Conservation (phyloP, 2,329 filamentous ascomycete species). For the Dothideomycetes sp. region DNA sequence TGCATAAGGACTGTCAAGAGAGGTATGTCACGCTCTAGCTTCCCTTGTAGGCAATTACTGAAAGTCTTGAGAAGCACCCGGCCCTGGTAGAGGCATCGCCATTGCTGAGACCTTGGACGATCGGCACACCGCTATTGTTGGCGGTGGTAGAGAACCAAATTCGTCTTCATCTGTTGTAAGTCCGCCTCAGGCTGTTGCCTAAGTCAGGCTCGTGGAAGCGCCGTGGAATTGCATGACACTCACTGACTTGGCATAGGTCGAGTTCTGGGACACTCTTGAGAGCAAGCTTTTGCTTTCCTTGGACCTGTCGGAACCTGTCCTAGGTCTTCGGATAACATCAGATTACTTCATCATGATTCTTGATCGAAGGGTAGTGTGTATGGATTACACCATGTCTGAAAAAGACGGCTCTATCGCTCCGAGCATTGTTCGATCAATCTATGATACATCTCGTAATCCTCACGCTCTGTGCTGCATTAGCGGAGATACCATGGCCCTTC, state of each 20-base stretch:
- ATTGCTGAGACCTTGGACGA: conserved; percentile 23
- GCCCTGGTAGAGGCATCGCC: conserved; percentile 14
- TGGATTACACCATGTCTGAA: conserved; percentile 45
- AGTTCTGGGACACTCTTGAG: conserved; percentile 86
- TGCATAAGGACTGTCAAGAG: conserved; percentile 21
- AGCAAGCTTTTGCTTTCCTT: conserved; percentile 65
- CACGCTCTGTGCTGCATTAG: conserved; percentile 71
- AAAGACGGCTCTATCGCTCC: conserved; percentile 10
- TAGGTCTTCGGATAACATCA: conserved; percentile 66
- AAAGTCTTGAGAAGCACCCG: too few relatives aligned
- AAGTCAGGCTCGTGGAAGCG: conserved; percentile 22
- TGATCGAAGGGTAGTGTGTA: conserved; percentile 17
- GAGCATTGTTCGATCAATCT: too few relatives aligned
- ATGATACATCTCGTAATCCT: conserved; percentile 79
- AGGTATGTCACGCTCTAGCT: conserved; percentile 9
- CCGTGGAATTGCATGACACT: too few relatives aligned
- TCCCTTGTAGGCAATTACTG: background rate
- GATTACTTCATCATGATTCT: conserved; percentile 71
- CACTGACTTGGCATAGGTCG: conserved; percentile 40
- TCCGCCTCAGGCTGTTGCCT: conserved; percentile 7
- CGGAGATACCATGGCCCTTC: conserved; percentile 65
- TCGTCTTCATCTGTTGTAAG: conserved; percentile 74
- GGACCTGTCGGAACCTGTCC: conserved; percentile 68
- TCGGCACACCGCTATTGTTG: conserved; percentile 71
- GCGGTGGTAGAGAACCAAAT: conserved; percentile 75